phyloP scores from a whole-genome alignment of 805 yeast species.

The Lipomyces yamanashiensis region DNA sequence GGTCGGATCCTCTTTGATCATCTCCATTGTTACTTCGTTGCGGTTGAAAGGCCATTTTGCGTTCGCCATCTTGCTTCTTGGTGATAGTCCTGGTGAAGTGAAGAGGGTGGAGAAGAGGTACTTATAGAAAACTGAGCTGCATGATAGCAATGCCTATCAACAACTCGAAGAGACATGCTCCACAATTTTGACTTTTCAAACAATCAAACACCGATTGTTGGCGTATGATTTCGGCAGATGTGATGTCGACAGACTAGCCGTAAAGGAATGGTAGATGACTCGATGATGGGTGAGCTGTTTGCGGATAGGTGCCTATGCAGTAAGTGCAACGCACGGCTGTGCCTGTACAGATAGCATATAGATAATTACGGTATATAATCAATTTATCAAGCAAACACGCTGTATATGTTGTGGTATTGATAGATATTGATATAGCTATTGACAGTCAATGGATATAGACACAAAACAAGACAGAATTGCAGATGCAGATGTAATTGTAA shows the following conservation, averaged over 20 bases:
- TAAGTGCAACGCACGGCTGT: no score
- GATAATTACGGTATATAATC: no score
- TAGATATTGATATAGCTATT: no score
- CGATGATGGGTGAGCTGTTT: no score
- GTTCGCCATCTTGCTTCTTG: slow-evolving; percentile 10
- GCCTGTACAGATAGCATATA: no score
- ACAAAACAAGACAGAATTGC: no score
- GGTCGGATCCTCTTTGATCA: slow-evolving; percentile 30
- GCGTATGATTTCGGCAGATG: neutral
- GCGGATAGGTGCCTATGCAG: no score
- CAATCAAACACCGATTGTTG: neutral
- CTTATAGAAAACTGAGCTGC: neutral
- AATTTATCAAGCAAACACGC: no score
- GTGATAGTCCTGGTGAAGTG: neutral
- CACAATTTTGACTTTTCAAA: neutral
- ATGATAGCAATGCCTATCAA: neutral
- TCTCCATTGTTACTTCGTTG: slow-evolving; percentile 31
- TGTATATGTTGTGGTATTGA: no score
- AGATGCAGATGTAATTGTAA: no score
- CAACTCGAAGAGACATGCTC: neutral
- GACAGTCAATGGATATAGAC: no score
- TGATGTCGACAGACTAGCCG: neutral
- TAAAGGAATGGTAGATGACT: no score
- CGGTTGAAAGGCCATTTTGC: slow-evolving; percentile 28
- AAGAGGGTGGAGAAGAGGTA: neutral